Evolutionary conservation across 352 stramenopile genomes (phyloP).

Genomic region (Detonula confervacea): DNA sequence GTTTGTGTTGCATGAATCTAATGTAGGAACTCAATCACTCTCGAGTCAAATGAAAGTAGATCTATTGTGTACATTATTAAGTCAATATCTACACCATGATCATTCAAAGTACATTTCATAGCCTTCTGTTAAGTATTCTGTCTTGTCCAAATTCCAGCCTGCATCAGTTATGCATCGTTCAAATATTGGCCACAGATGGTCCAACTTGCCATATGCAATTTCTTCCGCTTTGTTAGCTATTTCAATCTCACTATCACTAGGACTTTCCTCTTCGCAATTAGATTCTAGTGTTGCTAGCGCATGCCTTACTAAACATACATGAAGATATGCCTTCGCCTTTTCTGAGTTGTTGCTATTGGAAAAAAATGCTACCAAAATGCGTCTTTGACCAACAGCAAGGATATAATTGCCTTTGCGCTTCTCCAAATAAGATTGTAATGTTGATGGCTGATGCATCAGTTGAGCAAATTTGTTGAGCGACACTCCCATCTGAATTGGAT

Average conservation of each 20-base stretch:
- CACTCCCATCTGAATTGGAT: slow-evolving; percentile 60
- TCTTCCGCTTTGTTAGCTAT: slow-evolving; percentile 36
- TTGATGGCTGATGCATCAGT: slow-evolving; percentile 9
- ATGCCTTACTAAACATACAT: slow-evolving; percentile 44
- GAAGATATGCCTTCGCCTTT: slow-evolving; percentile 73
- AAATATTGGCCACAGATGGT: slow-evolving; percentile 46
- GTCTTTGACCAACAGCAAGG: slow-evolving; percentile 40
- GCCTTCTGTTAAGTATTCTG: slow-evolving; percentile 41
- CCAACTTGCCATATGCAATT: slow-evolving; percentile 19
- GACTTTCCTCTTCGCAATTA: slow-evolving; percentile 14
- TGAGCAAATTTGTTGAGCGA: slow-evolving; percentile 64
- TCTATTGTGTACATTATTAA: too few relatives aligned
- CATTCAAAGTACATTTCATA: slow-evolving; percentile 41
- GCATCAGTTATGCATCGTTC: slow-evolving; percentile 29
- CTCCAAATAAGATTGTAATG: slow-evolving; percentile 11
- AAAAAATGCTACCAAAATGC: slow-evolving; percentile 53
- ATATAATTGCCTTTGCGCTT: slow-evolving; percentile 36
- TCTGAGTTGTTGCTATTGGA: slow-evolving; percentile 41
- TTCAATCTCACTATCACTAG: slow-evolving; percentile 16
- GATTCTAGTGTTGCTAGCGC: slow-evolving; percentile 34
- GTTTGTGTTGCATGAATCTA: too few relatives aligned
- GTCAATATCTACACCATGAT: too few relatives aligned
- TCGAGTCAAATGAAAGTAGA: too few relatives aligned
- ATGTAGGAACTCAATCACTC: too few relatives aligned
- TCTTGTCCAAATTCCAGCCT: slow-evolving; percentile 55